Percentiles rank a stretch among this genome's conserved stretches.
phyloP scores from a whole-genome alignment of 2,329 filamentous ascomycete genomes.

The Botryotinia globosa region DNA sequence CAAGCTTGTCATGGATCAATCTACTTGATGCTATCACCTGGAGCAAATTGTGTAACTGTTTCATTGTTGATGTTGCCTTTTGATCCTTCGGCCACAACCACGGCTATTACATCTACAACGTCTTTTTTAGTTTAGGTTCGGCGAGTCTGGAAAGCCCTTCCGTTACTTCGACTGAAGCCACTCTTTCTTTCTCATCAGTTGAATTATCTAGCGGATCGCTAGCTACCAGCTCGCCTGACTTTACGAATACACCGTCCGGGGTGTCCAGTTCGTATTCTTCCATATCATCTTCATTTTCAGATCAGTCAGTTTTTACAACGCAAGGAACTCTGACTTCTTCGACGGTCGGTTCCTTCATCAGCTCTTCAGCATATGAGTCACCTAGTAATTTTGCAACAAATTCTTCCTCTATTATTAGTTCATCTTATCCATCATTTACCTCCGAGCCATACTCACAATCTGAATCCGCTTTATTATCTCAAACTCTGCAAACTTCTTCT shows the following conservation, averaged over 20 bases:
- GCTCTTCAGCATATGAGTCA: background rate
- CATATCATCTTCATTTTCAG: background rate
- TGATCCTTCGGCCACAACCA: background rate
- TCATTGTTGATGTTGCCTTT: constrained; percentile 11
- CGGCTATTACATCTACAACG: background rate
- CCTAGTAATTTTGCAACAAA: background rate
- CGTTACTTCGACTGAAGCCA: background rate
- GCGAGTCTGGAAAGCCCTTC: constrained; percentile 16
- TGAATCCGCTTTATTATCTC: background rate
- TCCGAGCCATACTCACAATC: background rate
- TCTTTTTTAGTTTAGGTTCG: constrained; percentile 21
- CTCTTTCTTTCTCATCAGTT: constrained; percentile 9
- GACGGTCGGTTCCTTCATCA: background rate
- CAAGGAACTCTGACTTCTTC: background rate
- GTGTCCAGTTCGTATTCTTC: constrained; percentile 11
- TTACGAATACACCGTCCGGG: constrained; percentile 9
- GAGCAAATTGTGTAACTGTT: background rate
- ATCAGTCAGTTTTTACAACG: background rate
- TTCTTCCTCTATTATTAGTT: background rate
- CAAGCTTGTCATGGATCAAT: constrained; percentile 15
- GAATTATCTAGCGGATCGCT: constrained; percentile 10
- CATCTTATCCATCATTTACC: background rate
- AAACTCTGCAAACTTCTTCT: background rate
- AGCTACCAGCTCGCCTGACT: constrained; percentile 12
- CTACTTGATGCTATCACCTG: constrained; percentile 9